phyloP scores from a whole-genome alignment of 768 basidiomycete genomes.

The Calocybe cyanea region DNA sequence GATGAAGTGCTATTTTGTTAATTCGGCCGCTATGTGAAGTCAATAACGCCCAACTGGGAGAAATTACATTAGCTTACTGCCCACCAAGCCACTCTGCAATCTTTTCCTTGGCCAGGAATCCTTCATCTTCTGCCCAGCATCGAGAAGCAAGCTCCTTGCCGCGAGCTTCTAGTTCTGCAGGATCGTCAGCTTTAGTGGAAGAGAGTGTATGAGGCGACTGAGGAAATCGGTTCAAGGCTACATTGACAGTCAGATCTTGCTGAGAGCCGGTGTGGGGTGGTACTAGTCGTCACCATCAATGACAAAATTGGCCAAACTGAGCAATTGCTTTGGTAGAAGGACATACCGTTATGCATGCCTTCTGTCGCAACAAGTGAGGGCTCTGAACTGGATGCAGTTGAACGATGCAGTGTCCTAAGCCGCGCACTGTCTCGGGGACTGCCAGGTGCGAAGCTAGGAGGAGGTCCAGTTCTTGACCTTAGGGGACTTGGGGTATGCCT shows the following conservation, averaged over 20 bases:
- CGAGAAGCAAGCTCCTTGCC: slow-evolving; percentile 72
- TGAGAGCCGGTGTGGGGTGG: slow-evolving; percentile 38
- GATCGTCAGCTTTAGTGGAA: slow-evolving; percentile 47
- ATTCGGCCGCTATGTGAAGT: slow-evolving; percentile 54
- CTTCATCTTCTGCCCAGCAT: slow-evolving; percentile 85
- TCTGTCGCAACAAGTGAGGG: slow-evolving; percentile 68
- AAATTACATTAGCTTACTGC: slow-evolving; percentile 60
- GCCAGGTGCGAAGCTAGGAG: slow-evolving; percentile 21
- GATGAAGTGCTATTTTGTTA: slow-evolving; percentile 68
- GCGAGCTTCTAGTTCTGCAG: slow-evolving; percentile 53
- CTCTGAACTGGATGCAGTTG: slow-evolving; percentile 76
- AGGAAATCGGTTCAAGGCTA: slow-evolving; percentile 40
- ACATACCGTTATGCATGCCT: slow-evolving; percentile 48
- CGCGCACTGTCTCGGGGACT: slow-evolving; percentile 31
- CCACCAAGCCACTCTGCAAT: slow-evolving; percentile 97
- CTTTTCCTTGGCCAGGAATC: slow-evolving; percentile 82
- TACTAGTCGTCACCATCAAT: slow-evolving; percentile 10
- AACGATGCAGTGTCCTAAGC: slow-evolving; percentile 64
- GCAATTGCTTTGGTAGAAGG: background rate
- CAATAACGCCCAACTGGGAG: slow-evolving; percentile 7
- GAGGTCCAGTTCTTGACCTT: slow-evolving; percentile 38
- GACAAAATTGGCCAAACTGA: background rate
- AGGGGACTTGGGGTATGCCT: slow-evolving; percentile 40
- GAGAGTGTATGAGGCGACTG: slow-evolving; percentile 43
- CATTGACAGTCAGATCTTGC: slow-evolving; percentile 53